Evolutionary conservation across 73 alveolate genomes (phyloP).

Genomic region (Durusdinium trenchii): DNA sequence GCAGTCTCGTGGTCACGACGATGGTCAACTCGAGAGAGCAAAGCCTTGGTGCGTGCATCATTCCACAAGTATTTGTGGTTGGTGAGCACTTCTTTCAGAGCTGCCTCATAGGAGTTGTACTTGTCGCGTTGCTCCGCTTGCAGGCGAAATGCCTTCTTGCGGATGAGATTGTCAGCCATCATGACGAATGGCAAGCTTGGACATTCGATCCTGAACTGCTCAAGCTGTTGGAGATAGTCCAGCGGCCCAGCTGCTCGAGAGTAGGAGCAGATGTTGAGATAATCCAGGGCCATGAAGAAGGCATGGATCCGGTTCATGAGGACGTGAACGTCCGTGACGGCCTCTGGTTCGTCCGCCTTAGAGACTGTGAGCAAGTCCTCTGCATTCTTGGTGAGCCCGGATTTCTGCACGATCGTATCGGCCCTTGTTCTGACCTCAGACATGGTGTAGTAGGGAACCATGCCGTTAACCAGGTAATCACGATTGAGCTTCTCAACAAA

Average conservation of each 20-base stretch:
- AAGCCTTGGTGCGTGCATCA: slow-evolving; percentile 59
- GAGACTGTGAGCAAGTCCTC: slow-evolving; percentile 29
- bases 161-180: neutral
- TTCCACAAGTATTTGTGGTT: slow-evolving; percentile 56
- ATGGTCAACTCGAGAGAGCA: neutral
- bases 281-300: slow-evolving; percentile 47
- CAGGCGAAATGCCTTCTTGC: slow-evolving; percentile 26
- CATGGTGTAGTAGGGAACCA: slow-evolving; percentile 31
- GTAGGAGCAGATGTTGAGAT: neutral
- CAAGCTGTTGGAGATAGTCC: slow-evolving; percentile 24
- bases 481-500: slow-evolving; percentile 6
- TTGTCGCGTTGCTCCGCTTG: neutral
- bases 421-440: slow-evolving; percentile 50
- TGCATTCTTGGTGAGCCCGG: neutral
- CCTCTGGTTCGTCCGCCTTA: slow-evolving; percentile 43
- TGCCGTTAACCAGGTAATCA: slow-evolving; percentile 1
- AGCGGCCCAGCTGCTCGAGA: neutral
- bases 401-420: neutral
- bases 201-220: slow-evolving; percentile 20
- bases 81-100: neutral
- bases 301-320: slow-evolving; percentile 13
- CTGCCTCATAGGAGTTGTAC: neutral
- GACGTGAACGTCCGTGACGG: neutral
- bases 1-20: neutral
- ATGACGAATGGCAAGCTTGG: slow-evolving; percentile 1